Conservation (phyloP, 2,329 filamentous ascomycete genomes). For the Aquanectria penicillioides region DNA sequence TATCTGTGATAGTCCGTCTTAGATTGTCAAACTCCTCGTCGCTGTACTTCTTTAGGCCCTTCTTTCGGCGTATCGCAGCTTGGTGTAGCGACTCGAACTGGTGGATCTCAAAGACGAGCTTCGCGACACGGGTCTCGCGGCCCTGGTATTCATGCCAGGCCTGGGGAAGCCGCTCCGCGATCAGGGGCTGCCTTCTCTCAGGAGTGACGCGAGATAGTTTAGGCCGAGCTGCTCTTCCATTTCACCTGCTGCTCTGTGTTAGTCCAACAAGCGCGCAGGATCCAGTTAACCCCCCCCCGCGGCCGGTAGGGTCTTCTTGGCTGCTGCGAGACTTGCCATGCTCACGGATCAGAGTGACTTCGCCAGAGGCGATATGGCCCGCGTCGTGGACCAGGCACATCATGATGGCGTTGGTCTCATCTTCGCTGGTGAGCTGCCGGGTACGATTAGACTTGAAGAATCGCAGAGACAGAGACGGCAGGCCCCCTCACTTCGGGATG, state of each 20-base stretch:
- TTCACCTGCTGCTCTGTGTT: conserved; percentile 3
- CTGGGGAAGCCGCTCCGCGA: conserved; percentile 16
- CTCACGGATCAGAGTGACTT: conserved; percentile 11
- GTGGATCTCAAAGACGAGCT: conserved; percentile 17
- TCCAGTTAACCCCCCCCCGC: no score
- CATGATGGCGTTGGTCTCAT: conserved; percentile 17
- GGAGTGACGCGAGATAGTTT: conserved; percentile 18
- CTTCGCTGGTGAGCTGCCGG: conserved; percentile 16
- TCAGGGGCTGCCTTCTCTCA: conserved; percentile 14
- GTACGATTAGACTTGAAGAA: no score
- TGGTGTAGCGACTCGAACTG: conserved; percentile 22
- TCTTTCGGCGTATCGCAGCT: conserved; percentile 14
- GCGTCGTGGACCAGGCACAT: conserved; percentile 25
- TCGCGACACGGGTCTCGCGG: conserved; percentile 17
- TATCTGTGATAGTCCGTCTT: conserved; percentile 12
- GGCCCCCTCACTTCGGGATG: conserved; percentile 22
- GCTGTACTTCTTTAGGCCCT: neutral
- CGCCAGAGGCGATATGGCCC: conserved; percentile 19
- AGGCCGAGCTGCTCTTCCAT: conserved; percentile 22
- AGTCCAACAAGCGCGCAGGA: neutral
- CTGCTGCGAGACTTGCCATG: neutral
- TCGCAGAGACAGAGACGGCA: neutral
- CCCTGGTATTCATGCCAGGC: conserved; percentile 17
- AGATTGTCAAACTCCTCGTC: conserved; percentile 5
- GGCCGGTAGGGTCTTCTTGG: neutral